phyloP scores from a whole-genome alignment of 2,329 filamentous ascomycete species.

The Eurotiales sp. region DNA sequence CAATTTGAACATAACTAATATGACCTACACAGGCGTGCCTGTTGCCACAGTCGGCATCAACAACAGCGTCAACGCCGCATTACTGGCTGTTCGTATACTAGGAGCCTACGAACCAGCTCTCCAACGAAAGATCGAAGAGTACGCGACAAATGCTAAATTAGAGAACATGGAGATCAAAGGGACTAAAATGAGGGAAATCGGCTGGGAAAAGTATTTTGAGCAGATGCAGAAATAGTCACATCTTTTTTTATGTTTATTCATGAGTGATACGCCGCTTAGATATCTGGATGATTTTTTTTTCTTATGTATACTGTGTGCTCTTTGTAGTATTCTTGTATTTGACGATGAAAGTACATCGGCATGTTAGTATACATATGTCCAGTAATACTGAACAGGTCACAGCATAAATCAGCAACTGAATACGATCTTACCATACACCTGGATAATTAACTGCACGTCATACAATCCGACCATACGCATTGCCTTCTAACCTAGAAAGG shows the following conservation, averaged over 20 bases:
- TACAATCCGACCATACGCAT: no score
- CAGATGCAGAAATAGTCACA: conserved; percentile 31
- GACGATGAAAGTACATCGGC: no score
- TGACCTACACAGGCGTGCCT: conserved; percentile 58
- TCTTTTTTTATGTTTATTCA: not conserved
- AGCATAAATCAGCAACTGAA: no score
- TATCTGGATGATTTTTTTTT: no score
- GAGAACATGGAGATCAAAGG: conserved; percentile 44
- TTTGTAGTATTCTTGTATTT: no score
- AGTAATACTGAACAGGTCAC: no score
- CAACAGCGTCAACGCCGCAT: conserved; percentile 72
- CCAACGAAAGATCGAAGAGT: conserved; percentile 41
- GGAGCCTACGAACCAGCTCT: conserved; percentile 47
- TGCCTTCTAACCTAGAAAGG: no score
- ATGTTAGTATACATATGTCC: no score
- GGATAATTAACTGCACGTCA: no score
- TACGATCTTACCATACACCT: no score
- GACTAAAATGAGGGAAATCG: conserved; percentile 39
- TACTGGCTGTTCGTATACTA: conserved; percentile 67
- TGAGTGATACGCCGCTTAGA: no score
- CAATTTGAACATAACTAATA: conserved; percentile 14
- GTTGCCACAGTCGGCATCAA: conserved; percentile 75
- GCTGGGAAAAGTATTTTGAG: conserved; percentile 44
- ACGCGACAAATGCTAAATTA: conserved; percentile 38
- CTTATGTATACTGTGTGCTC: no score